Percentiles rank a stretch among this genome's conserved stretches.
phyloP scores from a whole-genome alignment of 2,329 filamentous ascomycete genomes.

The Gaeumannomyces tritici region DNA sequence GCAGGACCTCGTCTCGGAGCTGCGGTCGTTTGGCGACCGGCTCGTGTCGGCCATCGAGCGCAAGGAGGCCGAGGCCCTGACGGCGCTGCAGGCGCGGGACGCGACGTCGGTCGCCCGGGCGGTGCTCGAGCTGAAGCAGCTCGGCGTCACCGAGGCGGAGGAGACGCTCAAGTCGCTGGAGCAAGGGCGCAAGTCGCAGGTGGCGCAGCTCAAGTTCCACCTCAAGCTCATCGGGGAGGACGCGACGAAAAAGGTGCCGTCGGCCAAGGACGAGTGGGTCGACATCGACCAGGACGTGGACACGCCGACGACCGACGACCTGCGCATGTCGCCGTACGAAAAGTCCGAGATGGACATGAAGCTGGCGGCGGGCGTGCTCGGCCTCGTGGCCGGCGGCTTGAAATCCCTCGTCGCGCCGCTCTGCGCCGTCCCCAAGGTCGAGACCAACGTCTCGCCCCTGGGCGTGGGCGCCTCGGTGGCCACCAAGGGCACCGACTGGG shows the following conservation, averaged over 20 bases:
- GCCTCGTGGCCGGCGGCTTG: not conserved
- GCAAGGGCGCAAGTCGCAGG: not conserved
- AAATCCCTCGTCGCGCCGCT: not conserved
- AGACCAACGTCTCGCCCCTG: too few relatives aligned
- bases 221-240: not conserved
- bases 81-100: slow-evolving; percentile 6
- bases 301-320: too few relatives aligned
- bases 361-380: not conserved
- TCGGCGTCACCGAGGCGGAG: slow-evolving; percentile 1
- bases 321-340: not conserved
- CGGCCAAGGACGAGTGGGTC: too few relatives aligned
- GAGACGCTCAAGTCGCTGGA: not conserved
- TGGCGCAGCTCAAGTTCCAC: not conserved
- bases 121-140: slow-evolving; percentile 7
- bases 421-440: not conserved
- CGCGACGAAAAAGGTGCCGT: too few relatives aligned
- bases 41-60: slow-evolving; percentile 14
- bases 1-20: slow-evolving; percentile 15
- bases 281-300: too few relatives aligned
- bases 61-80: slow-evolving; percentile 14
- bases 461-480: not conserved
- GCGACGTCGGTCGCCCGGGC: slow-evolving; percentile 10
- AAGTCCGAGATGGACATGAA: not conserved
- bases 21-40: slow-evolving; percentile 10
- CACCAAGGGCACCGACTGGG: not conserved